Evolutionary conservation across 305 asterid genomes (phyloP).

Genomic region (Plantago coronopus): DNA sequence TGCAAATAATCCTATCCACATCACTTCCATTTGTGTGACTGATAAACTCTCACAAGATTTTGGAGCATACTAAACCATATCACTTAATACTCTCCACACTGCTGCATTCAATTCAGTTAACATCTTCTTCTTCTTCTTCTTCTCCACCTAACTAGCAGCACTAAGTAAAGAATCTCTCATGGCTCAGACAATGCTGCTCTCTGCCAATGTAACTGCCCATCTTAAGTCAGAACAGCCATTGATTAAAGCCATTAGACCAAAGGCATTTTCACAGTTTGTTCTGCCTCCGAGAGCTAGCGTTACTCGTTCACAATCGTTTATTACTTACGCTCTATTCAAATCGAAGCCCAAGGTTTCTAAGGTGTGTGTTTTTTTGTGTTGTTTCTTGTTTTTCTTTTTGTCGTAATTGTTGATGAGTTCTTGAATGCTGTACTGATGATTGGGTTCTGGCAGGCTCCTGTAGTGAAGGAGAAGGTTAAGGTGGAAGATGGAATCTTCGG

Average conservation of each 20-base stretch:
- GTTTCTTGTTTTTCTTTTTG: not conserved
- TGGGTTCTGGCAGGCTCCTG: conserved; percentile 21
- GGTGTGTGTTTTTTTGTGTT: conserved; percentile 23
- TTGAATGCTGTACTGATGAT: not conserved
- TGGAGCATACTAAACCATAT: not conserved
- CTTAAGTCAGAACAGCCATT: conserved; percentile 32
- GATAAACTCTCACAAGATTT: conserved; percentile 19
- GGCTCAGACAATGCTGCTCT: conserved; percentile 67
- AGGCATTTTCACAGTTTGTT: conserved; percentile 39
- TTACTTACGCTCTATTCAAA: conserved; percentile 51
- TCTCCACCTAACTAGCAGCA: not conserved
- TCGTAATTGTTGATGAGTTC: not conserved
- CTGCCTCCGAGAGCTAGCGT: conserved; percentile 30
- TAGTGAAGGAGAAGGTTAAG: conserved; percentile 51
- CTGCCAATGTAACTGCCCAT: conserved; percentile 32
- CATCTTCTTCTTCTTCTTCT: too few relatives aligned
- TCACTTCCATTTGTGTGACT: conserved; percentile 30
- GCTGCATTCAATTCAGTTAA: not conserved
- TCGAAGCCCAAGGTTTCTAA: conserved; percentile 67
- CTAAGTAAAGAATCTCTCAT: not conserved
- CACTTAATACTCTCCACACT: not conserved
- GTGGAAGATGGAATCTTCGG: conserved; percentile 96
- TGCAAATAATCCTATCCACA: conserved; percentile 30
- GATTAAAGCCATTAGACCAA: conserved; percentile 39
- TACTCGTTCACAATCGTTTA: conserved; percentile 12